Evolutionary conservation across 202 grass and related monocot genomes (phyloP), one percentile per base, ranked within the genome.

Genomic region (Setaria viridis): DNA sequence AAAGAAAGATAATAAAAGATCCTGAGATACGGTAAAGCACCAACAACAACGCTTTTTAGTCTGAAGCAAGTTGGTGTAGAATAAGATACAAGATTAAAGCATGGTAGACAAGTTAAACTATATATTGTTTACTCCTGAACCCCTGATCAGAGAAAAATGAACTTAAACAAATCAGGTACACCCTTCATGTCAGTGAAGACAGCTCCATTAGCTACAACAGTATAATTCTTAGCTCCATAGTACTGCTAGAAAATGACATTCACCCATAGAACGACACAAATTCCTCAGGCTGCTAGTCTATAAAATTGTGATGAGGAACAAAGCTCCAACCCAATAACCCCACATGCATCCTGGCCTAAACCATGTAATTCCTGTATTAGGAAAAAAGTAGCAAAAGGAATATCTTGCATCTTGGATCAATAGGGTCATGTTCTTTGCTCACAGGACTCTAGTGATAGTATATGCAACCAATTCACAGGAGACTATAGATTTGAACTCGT

Each of bases 1-100:
- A 81, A 86, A 77, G 68, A 13, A 70, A 66, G 72, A 58, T 68
- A 73, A 83, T 65, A 13, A 48, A 15, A 70, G 14, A 69, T 74
- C 68, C 21, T 1, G 49, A 77, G 33, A 84, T 55, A 79, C 39
- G 16, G 3, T 55, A 72, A 67, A 78, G 62, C 21, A 72, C 20
- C 56, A 25, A 21, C n/a, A 1, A 4, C 56, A 25, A 9, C 21
- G 20, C 2, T 9, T 59, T 58, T 59, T 25, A 25, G 56, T 25
- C 2, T n/a, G 7, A 59, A 59, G 56, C 20, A 59, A 59, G 20
- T 59, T 59, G 30, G 30, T 32, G 30, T 34, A 64, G 62, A 12
- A 32, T 64, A 64, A 64, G 5, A 64, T 55, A 70, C 30, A 21
- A 77, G 11, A 13, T 29, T 65, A 79, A 62, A 76, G 30, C 9